Conservation (phyloP, 2,329 filamentous ascomycete genomes). For the Penicillium janthinellum region DNA sequence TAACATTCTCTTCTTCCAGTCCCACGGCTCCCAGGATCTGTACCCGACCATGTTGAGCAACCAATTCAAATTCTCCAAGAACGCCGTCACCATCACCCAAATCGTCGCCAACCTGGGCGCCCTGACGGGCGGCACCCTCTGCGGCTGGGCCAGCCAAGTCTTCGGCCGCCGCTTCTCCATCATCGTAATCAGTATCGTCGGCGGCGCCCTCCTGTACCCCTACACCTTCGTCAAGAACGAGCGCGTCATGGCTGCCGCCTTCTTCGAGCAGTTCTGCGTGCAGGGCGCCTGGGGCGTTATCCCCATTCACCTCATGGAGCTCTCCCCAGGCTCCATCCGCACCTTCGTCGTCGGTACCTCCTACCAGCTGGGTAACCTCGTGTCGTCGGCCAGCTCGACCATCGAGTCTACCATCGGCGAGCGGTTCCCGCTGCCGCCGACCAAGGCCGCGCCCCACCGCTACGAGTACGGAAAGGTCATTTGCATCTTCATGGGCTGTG, state of each 20-base stretch:
- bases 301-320: conserved; percentile 69
- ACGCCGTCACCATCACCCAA: conserved; percentile 68
- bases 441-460: conserved; percentile 51
- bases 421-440: conserved; percentile 68
- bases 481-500: conserved; percentile 87
- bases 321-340: conserved; percentile 61
- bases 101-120: conserved; percentile 73
- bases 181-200: conserved; percentile 63
- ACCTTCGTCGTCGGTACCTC: conserved; percentile 65
- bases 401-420: conserved; percentile 77
- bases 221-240: conserved; percentile 70
- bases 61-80: conserved; percentile 57
- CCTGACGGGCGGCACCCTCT: conserved; percentile 65
- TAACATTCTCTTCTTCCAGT: conserved; percentile 36
- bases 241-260: conserved; percentile 74
- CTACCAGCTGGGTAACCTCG: conserved; percentile 67
- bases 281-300: conserved; percentile 76
- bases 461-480: conserved; percentile 83
- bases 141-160: conserved; percentile 70
- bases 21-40: conserved; percentile 71
- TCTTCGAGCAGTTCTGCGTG: conserved; percentile 80
- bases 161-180: conserved; percentile 71
- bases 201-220: conserved; percentile 78
- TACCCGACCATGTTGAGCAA: conserved; percentile 64
- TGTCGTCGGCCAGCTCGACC: conserved; percentile 65